Base-by-base conservation (phyloP, 129 eudicot genomes). In the Pittosporum tobira region DNA sequence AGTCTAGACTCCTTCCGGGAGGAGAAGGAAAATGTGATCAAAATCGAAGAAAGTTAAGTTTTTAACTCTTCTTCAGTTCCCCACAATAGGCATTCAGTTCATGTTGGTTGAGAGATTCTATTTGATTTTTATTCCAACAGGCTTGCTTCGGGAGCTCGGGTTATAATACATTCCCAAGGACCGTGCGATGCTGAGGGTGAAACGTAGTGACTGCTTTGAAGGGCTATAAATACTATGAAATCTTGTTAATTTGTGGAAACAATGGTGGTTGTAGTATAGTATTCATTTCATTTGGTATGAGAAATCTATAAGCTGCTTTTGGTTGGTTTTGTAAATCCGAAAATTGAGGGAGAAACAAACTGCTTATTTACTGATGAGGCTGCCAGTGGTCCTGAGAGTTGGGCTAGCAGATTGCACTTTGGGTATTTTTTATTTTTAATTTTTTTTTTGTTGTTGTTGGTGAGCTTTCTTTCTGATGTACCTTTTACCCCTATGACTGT, bases 101-200 rank as follows among this genome's bases (percentile, higher is more conserved):
- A 62, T 47, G 56, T 65, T 53, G 59, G 70, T 71, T 85, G 86
- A 81, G 86, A 81, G 51, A 50, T 76, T 43, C 51, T 20, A 18
- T 57, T 37, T 65, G 23, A 43, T 57, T 75, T 56, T 70, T 30
- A 68, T 69, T n/a, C 38, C 62, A 71, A 80, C 95, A 89, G 97
- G 88, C 97, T 90, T 61, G 77, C 97, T 85, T 89, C 97, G 53
- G 97, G 97, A 75, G 95, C 95, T 71, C 73, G 95, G 75, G 81
- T 89, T 70, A 85, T 89, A 65, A 89, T 89, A 51, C 84, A 89
- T 59, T 82, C 97, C 13, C 81, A 74, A 59, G 77, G 77, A 68
- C 74, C 65, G 13, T 56, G 38, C 20, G 73, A 81, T 20, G 55
- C 50, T 34, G 63, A 54, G 67, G 73, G 61, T 58, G 64, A 61